These are phyloP conservation scores for Crataegus laevigata DNA, from an alignment of 306 rosid genomes.

Conservation along the genomic window DNA sequence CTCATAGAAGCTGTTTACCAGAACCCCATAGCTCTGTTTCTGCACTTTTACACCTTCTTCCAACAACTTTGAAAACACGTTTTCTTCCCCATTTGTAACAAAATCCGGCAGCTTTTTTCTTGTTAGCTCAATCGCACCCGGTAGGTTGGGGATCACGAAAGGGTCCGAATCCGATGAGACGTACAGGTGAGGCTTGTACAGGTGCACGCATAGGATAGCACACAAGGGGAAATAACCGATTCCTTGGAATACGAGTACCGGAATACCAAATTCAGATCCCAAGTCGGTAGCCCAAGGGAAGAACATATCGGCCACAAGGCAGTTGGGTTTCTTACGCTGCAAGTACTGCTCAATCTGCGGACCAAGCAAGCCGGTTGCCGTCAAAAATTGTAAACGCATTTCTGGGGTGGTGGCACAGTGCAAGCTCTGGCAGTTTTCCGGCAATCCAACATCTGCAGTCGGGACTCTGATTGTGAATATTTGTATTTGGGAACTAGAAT, in stretches of 20 bases:
- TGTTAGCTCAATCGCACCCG: constrained; percentile 23
- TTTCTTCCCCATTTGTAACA: neutral
- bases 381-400: neutral
- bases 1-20: constrained; percentile 49
- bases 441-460: constrained; percentile 22
- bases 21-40: constrained; percentile 32
- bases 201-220: neutral
- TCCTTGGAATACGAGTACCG: constrained; percentile 28
- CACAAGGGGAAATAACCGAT: constrained; percentile 21
- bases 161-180: constrained; percentile 26
- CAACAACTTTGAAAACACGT: neutral
- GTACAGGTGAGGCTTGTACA: constrained; percentile 6
- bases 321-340: constrained; percentile 3
- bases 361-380: constrained; percentile 12
- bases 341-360: constrained; percentile 21
- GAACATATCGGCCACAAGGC: constrained; percentile 16
- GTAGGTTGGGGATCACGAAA: constrained; percentile 22
- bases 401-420: constrained; percentile 6
- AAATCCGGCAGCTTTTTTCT: constrained; percentile 7
- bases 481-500: neutral
- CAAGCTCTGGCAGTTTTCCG: constrained; percentile 23
- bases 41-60: constrained; percentile 14
- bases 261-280: constrained; percentile 19
- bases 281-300: constrained; percentile 22
- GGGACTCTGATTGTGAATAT: constrained; percentile 13